Evolutionary conservation across 106 monocot genomes (phyloP), one percentile per base, ranked within the genome.

Genomic region (Dendrobium officinale): DNA sequence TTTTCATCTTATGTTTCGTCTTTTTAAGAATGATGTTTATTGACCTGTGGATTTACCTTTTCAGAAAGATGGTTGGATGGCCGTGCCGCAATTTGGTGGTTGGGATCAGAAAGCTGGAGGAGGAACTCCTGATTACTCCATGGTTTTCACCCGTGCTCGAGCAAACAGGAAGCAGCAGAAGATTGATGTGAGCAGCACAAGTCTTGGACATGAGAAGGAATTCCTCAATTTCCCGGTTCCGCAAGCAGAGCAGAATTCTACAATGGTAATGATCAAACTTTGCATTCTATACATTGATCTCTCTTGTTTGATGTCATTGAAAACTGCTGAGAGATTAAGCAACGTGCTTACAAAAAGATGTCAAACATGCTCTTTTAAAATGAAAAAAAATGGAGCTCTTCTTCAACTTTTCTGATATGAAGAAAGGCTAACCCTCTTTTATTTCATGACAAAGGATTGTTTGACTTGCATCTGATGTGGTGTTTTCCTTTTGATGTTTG

Each of bases 71-170:
- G 75, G 54, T 1, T 83, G 72, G 78, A 74, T 58, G 55, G 78
- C 78, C 0, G 73, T 74, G 47, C 83, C 83, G 2, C 83, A 74
- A 59, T 83, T 83, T 70, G 83, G 83, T 43, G 83, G 73, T 33
- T 83, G 83, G 83, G 83, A 83, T 67, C 78, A 83, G 22, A 83
- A 79, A 77, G 43, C 59, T 13, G 79, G 43, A 9, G 77, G 82
- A 4, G 22, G 22, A 58, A 48, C 78, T 16, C 70, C 70, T 13
- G 73, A 83, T 43, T 83, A 83, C 70, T 73, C 83, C 54, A 79
- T 83, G 78, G 83, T 83, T 55, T 83, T 83, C 78, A 77, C 83
- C 11, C 72, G 73, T 9, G 83, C 83, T 9, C 83, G 83, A n/a
- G 83, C 78, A 1, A 83, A 83, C 41, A 78, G 78, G 40, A 83